Percentiles rank a stretch among this genome's conserved stretches.
phyloP scores from a whole-genome alignment of 2,329 filamentous ascomycete species.

The Colletotrichum truncatum region DNA sequence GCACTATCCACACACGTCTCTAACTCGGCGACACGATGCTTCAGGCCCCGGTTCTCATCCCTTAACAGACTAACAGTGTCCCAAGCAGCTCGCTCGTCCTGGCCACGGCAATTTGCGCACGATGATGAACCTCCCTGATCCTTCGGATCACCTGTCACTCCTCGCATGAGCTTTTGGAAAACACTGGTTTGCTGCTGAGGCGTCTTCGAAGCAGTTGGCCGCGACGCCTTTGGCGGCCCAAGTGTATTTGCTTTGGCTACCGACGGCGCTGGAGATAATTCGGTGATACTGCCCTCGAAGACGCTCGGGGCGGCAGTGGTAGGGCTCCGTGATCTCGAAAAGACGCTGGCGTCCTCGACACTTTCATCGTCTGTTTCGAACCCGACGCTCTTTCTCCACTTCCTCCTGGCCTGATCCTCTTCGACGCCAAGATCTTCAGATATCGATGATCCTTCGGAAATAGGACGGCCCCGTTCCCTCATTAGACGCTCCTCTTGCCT shows the following conservation, averaged over 20 bases:
- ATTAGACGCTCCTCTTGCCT: conserved; percentile 48
- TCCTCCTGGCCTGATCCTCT: conserved; percentile 54
- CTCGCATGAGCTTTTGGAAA: conserved; percentile 53
- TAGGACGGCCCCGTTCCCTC: conserved; percentile 36
- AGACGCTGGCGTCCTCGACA: conserved; percentile 63
- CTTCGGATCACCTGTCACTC: conserved; percentile 48
- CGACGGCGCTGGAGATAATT: conserved; percentile 23
- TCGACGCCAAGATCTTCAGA: conserved; percentile 65
- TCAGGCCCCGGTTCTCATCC: conserved; percentile 70
- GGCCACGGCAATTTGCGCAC: conserved; percentile 67
- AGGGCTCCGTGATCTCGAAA: conserved; percentile 68
- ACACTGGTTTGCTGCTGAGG: conserved; percentile 39
- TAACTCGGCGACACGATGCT: conserved; percentile 65
- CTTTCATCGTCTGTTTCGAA: conserved; percentile 64
- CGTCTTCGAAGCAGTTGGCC: conserved; percentile 31
- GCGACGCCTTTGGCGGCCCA: neutral
- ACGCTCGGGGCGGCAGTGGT: conserved; percentile 52
- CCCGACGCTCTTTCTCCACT: conserved; percentile 50
- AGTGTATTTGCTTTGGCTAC: conserved; percentile 32
- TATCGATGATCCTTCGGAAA: conserved; percentile 52
- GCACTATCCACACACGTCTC: conserved; percentile 70
- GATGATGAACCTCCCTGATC: conserved; percentile 36
- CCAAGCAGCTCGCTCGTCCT: conserved; percentile 69
- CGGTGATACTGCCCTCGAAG: conserved; percentile 39
- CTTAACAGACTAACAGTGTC: conserved; percentile 69